These are phyloP conservation scores for Diaporthe humulicola DNA, from an alignment of 2,329 filamentous ascomycete genomes.

Conservation along the genomic window DNA sequence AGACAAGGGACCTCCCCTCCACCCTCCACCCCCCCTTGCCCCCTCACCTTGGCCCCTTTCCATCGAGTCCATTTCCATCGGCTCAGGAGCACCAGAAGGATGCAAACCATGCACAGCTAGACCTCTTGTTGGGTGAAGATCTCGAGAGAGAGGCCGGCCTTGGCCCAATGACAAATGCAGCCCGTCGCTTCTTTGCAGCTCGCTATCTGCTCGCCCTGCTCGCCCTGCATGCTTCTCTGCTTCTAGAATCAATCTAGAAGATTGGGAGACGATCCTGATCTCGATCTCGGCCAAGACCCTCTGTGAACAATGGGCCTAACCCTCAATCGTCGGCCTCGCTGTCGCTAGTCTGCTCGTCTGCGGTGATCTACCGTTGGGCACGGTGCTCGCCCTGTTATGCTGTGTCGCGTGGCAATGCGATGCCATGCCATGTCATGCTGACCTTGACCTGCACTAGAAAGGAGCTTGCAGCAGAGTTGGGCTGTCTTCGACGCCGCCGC, in stretches of 20 bases:
- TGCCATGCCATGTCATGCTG: neutral
- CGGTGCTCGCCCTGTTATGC: neutral
- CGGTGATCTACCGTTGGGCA: neutral
- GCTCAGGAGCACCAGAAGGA: constrained; percentile 7
- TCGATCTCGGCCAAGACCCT: constrained; percentile 4
- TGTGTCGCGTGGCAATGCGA: neutral
- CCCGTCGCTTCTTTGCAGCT: constrained; percentile 14
- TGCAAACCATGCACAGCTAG: neutral
- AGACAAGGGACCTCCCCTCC: constrained; percentile 13
- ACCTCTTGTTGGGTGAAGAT: neutral
- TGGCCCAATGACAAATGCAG: constrained; percentile 25
- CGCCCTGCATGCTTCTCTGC: constrained; percentile 16
- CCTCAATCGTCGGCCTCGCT: neutral
- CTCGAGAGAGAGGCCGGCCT: neutral
- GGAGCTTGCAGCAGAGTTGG: neutral
- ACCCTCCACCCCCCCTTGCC: neutral
- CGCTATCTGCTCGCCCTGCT: constrained; percentile 11
- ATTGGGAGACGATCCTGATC: constrained; percentile 23
- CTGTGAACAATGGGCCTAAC: neutral
- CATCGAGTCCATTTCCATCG: neutral
- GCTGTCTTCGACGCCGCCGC: neutral
- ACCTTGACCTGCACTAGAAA: neutral
- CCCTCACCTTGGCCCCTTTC: neutral
- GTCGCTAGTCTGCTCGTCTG: neutral
- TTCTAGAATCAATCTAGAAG: constrained; percentile 36